Evolutionary conservation across 2,329 filamentous ascomycete genomes (phyloP).

Genomic region (Botrytis aclada): DNA sequence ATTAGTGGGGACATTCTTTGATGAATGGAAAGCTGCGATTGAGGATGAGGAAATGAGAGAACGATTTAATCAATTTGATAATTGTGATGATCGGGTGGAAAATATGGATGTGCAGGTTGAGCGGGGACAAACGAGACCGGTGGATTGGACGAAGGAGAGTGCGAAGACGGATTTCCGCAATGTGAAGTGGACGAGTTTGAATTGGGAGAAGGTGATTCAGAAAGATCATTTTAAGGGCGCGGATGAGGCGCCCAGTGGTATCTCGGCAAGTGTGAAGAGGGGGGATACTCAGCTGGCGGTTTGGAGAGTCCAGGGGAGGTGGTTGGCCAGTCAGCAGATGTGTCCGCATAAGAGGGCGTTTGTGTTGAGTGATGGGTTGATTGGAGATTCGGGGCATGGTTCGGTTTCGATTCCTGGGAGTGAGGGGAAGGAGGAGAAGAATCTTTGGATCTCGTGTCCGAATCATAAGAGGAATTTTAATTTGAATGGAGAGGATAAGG

Average conservation of each 20-base stretch:
- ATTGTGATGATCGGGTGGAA: slow-evolving; percentile 69
- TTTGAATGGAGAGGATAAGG: slow-evolving; percentile 61
- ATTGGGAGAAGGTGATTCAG: slow-evolving; percentile 79
- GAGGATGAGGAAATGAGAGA: slow-evolving; percentile 63
- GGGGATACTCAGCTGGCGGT: slow-evolving; percentile 87
- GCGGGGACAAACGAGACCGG: slow-evolving; percentile 66
- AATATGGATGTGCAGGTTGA: slow-evolving; percentile 70
- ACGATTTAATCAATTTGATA: slow-evolving; percentile 79
- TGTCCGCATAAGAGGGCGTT: slow-evolving; percentile 90
- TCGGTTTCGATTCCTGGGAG: background rate
- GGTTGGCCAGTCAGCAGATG: slow-evolving; percentile 90
- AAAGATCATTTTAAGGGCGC: slow-evolving; percentile 64
- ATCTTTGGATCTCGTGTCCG: slow-evolving; percentile 84
- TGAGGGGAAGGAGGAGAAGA: slow-evolving; percentile 40
- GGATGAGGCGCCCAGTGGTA: slow-evolving; percentile 64
- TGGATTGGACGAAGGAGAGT: slow-evolving; percentile 71
- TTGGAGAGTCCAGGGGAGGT: slow-evolving; percentile 77
- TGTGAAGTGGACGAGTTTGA: slow-evolving; percentile 60
- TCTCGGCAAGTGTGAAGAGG: slow-evolving; percentile 75
- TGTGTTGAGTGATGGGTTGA: slow-evolving; percentile 79
- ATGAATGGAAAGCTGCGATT: slow-evolving; percentile 87
- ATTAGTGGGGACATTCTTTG: slow-evolving; percentile 79
- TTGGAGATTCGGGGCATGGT: slow-evolving; percentile 50
- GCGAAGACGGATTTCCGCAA: slow-evolving; percentile 70
- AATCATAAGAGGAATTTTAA: slow-evolving; percentile 89